Base-by-base conservation (phyloP, 1,284 basidiomycete genomes). In the Boletus sp. region DNA sequence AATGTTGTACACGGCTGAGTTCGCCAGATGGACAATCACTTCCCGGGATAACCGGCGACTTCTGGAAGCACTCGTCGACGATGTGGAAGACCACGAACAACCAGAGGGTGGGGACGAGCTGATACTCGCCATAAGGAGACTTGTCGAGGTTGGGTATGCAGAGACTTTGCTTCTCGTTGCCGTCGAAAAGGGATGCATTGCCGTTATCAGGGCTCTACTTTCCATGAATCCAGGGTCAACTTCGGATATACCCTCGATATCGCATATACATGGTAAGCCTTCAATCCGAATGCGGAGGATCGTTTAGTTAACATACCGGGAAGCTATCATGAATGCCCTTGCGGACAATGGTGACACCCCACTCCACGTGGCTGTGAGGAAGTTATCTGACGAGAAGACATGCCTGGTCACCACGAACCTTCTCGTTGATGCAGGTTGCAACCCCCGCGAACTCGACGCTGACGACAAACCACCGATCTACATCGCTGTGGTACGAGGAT, bases 311-410 rank as follows among this genome's bases (percentile, higher is more conserved):
- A 42, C n/a, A 7, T n/a, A 1, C 5, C 9, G n/a, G 6, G 18
- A 9, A 41, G 39, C 4, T 20, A 20, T 41, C n/a, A 29, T 22
- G 7, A 22, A 51, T 31, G 33, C 29, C 4, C 1, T 61, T 33
- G 47, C 51, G 2, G 15, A 2, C 5, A 62, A 61, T n/a, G 59
- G 59, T 1, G 56, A 61, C 9, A 62, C 60, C 2, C 45, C 36
- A 1, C 31, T 61, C 2, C 60, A 62, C 7, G 4, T 62, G 3
- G 48, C 31, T 5, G 42, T 61, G n/a, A n/a, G n/a, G 31, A 50
- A 8, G 22, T 5, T 49, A 15, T 15, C 29, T 7, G 48, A 57
- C 6, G 59, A 39, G 15, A 18, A 39, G 37, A 18, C 0, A 8
- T 39, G 37, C 7, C 12, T 33, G 33, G 33, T 13, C 12, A 33